phyloP scores from a whole-genome alignment of 768 basidiomycete genomes.

The Chiua virens region DNA sequence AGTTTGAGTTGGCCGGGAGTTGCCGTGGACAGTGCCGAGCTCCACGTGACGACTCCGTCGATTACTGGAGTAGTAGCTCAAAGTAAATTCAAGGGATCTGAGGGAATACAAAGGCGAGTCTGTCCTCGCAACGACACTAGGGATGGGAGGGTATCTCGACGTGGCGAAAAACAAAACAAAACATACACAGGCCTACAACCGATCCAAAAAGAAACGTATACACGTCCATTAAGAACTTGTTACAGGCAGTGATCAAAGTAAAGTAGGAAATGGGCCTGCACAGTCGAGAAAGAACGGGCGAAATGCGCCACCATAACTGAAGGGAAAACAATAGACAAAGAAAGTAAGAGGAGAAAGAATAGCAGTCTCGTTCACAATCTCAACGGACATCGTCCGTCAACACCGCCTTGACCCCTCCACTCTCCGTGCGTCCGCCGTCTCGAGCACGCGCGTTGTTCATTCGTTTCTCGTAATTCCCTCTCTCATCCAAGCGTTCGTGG shows the following conservation, averaged over 20 bases:
- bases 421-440: conserved; percentile 82
- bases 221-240: conserved; percentile 20
- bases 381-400: conserved; percentile 42
- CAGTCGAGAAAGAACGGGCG: conserved; percentile 4
- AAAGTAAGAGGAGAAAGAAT: conserved; percentile 4
- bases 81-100: too few relatives aligned
- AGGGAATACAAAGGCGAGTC: too few relatives aligned
- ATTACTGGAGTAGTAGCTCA: too few relatives aligned
- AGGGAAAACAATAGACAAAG: conserved; percentile 2
- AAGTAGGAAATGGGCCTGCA: conserved; percentile 9
- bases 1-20: too few relatives aligned
- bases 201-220: conserved; percentile 16
- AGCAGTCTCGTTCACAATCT: conserved; percentile 13
- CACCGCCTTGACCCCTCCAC: conserved; percentile 80
- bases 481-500: conserved; percentile 23
- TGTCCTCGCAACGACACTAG: too few relatives aligned
- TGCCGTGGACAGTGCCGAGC: too few relatives aligned
- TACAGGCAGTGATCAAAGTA: conserved; percentile 12
- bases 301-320: conserved; percentile 10
- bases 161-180: conserved; percentile 1
- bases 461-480: conserved; percentile 41
- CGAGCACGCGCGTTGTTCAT: conserved; percentile 76
- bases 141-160: conserved; percentile 30
- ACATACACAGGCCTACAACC: conserved; percentile 22
- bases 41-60: too few relatives aligned